These are phyloP conservation scores for Phaffia australis DNA, from an alignment of 768 basidiomycete genomes.

Conservation along the genomic window DNA sequence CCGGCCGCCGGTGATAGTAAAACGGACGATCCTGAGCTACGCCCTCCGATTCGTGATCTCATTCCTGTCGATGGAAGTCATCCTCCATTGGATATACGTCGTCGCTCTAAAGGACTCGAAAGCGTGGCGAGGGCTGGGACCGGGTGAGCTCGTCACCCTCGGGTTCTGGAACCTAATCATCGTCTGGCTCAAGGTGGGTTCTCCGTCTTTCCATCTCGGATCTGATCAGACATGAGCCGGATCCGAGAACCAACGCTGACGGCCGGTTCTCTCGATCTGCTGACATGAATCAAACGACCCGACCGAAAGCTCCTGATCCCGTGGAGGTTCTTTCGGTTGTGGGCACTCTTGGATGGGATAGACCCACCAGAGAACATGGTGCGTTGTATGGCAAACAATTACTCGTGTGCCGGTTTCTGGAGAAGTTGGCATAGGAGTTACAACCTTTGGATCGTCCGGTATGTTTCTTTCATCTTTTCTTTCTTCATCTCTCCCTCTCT, in stretches of 20 bases:
- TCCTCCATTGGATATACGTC: constrained; percentile 90
- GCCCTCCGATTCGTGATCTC: constrained; percentile 58
- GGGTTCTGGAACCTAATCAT: constrained; percentile 95
- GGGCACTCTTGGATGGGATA: constrained; percentile 76
- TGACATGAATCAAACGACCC: constrained; percentile 16
- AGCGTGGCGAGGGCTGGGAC: constrained; percentile 68
- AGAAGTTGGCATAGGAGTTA: constrained; percentile 91
- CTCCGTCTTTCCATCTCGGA: neutral
- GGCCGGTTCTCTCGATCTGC: neutral
- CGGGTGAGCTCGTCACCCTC: constrained; percentile 75
- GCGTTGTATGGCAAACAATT: constrained; percentile 96
- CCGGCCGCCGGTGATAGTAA: constrained; percentile 36
- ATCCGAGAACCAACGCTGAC: neutral
- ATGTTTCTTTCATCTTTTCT: neutral
- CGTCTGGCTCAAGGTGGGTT: constrained; percentile 87
- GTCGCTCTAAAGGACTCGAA: constrained; percentile 86
- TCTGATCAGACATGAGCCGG: no score
- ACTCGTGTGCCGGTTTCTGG: constrained; percentile 88
- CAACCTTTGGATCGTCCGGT: constrained; percentile 86
- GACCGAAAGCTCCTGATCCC: constrained; percentile 65
- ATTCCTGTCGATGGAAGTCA: constrained; percentile 74
- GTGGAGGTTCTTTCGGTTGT: constrained; percentile 93
- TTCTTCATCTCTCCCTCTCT: neutral
- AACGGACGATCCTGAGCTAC: constrained; percentile 42
- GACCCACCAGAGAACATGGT: constrained; percentile 98